Conservation (phyloP, 495 filamentous ascomycete species). For the Antarctomyces pellizariae region DNA sequence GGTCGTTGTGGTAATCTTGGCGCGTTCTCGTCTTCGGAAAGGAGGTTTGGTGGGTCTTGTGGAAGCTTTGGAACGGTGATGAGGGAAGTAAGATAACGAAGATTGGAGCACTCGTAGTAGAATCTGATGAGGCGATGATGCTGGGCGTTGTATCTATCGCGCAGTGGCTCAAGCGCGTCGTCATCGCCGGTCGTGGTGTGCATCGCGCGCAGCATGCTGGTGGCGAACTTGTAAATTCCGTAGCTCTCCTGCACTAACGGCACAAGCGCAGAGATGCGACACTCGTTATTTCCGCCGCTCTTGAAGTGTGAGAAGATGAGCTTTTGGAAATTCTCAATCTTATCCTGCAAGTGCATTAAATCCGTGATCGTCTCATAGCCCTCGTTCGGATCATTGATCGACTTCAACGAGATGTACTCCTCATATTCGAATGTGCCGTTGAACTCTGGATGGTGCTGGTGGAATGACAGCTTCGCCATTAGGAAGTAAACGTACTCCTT, state of each 20-base stretch:
- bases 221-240: constrained; percentile 91
- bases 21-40: constrained; percentile 60
- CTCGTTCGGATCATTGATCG: constrained; percentile 96
- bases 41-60: constrained; percentile 73
- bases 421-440: constrained; percentile 98
- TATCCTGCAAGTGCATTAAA: constrained; percentile 88
- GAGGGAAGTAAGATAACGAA: constrained; percentile 84
- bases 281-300: constrained; percentile 78
- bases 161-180: constrained; percentile 78
- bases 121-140: constrained; percentile 91
- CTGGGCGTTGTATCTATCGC: constrained; percentile 75
- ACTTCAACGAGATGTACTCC: constrained; percentile 94
- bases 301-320: constrained; percentile 92
- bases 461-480: constrained; percentile 78
- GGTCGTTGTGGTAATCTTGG: constrained; percentile 71
- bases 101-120: constrained; percentile 96
- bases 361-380: constrained; percentile 96
- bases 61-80: constrained; percentile 93
- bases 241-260: constrained; percentile 94
- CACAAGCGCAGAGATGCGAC: constrained; percentile 80
- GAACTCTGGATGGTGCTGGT: constrained; percentile 91
- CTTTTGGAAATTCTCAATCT: constrained; percentile 96
- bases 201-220: constrained; percentile 90
- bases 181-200: constrained; percentile 94
- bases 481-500: constrained; percentile 90